Evolutionary conservation across 805 yeast species (phyloP).

Genomic region (Ogataea haglerorum): DNA sequence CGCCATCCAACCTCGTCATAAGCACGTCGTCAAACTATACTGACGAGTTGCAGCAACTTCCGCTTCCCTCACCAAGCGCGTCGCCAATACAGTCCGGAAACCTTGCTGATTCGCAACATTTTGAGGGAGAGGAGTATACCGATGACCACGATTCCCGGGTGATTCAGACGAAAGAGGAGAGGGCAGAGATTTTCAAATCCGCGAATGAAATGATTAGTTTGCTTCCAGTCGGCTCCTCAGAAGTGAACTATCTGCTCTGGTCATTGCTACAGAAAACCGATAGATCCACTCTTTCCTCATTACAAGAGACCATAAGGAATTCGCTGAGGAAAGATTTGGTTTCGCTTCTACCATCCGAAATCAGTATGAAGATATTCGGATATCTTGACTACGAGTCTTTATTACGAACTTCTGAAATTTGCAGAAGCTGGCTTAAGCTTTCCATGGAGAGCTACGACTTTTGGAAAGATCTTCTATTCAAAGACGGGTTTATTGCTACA

Average conservation of each 20-base stretch:
- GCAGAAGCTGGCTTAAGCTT: conserved; percentile 65
- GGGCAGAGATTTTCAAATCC: conserved; percentile 37
- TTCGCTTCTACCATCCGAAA: conserved; percentile 68
- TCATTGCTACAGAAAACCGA: conserved; percentile 55
- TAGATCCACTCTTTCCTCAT: conserved; percentile 57
- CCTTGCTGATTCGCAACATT: conserved; percentile 18
- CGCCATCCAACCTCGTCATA: conserved; percentile 10
- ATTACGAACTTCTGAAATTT: conserved; percentile 59
- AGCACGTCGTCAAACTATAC: conserved; percentile 9
- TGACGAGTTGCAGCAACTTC: conserved; percentile 41
- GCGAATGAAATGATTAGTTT: conserved; percentile 32
- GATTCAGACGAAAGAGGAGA: conserved; percentile 2
- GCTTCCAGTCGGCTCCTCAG: conserved; percentile 46
- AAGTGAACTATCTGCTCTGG: conserved; percentile 44
- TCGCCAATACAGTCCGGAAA: conserved; percentile 44
- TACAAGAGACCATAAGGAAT: conserved; percentile 48
- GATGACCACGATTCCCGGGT: not conserved
- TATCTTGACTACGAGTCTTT: conserved; percentile 64
- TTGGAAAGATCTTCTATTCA: conserved; percentile 65
- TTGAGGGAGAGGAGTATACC: conserved; percentile 21
- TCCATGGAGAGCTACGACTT: conserved; percentile 56
- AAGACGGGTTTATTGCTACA: conserved; percentile 56
- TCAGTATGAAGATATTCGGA: conserved; percentile 60
- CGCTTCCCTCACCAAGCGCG: conserved; percentile 68
- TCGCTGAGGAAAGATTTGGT: conserved; percentile 73